Base-by-base conservation (phyloP, 106 monocot species). In the Agapanthus africanus region DNA sequence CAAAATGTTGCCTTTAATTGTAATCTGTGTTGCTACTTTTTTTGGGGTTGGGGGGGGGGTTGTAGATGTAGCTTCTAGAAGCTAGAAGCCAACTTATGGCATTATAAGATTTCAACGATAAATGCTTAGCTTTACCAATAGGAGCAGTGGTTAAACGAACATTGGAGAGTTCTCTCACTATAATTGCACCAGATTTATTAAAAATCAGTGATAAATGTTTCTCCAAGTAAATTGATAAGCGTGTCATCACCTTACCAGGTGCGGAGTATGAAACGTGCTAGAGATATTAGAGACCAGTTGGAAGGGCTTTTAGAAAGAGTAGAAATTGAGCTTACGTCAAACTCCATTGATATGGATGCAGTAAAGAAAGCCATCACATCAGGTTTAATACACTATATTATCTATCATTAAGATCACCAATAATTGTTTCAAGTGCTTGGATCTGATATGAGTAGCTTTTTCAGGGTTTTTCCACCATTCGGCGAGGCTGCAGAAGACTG, bases 231-330 rank as follows among this genome's bases (percentile, higher is more conserved):
- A 2, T 56, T 56, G 26, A 52, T 56, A 56, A 9, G 23, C 10
- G 3, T 25, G 30, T 56, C 28, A 28, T 50, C 30, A 30, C 30
- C 40, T 25, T 76, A 95, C 94, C 67, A 95, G 95, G 91, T 95
- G 1, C 69, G 91, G 52, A 95, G 95, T 54, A 91, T 95, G 95
- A 91, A 95, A 79, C 80, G 95, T 25, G 88, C 88, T 8, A 71
- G 88, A 59, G 91, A 95, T 71, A 88, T 95, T 36, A 76, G 91
- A 64, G 88, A 95, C 60, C 91, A 95, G 56, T 69, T 95, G 47
- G 91, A 88, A 59, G 95, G 95, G 11, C 91, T 95, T 28, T 77
- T 95, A 64, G 95, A 95, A 67, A 86, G 91, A 73, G 95, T 95
- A 57, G 95, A 91, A 65, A 95, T 91, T 71, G 95, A 95, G 72